Evolutionary conservation across 257 asterid genomes (phyloP).

Genomic region (Lycium ferocissimum): DNA sequence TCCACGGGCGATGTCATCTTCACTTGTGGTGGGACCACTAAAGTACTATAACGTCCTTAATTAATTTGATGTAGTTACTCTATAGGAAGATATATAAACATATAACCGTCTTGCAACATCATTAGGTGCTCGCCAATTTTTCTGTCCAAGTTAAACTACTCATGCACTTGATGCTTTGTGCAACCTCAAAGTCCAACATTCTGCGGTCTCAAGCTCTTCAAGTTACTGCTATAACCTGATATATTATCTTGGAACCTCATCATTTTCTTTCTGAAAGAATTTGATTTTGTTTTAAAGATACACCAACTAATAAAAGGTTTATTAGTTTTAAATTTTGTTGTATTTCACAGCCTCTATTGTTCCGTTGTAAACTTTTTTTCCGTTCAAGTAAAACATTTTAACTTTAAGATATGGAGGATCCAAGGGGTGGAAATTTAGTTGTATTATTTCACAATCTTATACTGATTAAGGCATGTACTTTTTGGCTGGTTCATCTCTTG

Average conservation of each 20-base stretch:
- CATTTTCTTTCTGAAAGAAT: not conserved
- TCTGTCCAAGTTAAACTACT: not conserved
- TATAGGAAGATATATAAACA: not conserved
- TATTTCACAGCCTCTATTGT: not conserved
- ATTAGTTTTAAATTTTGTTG: conserved; percentile 7
- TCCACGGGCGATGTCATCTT: not conserved
- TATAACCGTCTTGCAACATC: not conserved
- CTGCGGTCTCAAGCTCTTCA: not conserved
- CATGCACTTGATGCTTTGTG: not conserved
- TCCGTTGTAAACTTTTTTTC: not conserved
- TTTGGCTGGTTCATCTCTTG: not conserved
- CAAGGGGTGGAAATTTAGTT: not conserved
- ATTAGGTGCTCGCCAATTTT: not conserved
- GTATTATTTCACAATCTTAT: not conserved
- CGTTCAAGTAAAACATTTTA: not conserved
- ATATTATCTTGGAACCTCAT: not conserved
- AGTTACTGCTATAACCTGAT: conserved; percentile 15
- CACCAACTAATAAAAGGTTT: not conserved
- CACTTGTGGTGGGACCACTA: not conserved
- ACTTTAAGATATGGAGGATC: not conserved
- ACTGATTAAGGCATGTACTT: not conserved
- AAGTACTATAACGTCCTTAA: not conserved
- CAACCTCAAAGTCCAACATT: not conserved
- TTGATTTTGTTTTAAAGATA: not conserved
- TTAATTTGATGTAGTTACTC: conserved; percentile 1